These are phyloP conservation scores for Fraxinus platypoda DNA, from an alignment of 305 asterid species.

Conservation along the genomic window DNA sequence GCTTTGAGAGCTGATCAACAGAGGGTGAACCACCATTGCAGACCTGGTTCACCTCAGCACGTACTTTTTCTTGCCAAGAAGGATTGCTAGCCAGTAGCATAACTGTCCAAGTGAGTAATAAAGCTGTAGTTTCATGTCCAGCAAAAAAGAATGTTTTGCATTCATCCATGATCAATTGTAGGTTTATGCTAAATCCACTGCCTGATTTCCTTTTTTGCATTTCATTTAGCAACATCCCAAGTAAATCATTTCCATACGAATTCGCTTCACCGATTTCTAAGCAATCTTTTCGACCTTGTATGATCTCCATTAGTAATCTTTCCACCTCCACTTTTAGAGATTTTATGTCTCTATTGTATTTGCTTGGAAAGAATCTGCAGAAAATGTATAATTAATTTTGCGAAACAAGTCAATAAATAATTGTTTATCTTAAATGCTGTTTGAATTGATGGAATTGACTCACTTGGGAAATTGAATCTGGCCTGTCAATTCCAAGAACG, in stretches of 20 bases:
- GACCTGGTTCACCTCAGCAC: conserved; percentile 53
- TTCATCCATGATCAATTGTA: conserved; percentile 79
- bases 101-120: conserved; percentile 72
- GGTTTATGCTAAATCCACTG: conserved; percentile 46
- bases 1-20: conserved; percentile 60
- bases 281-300: conserved; percentile 66
- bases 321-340: conserved; percentile 72
- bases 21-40: conserved; percentile 49
- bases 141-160: conserved; percentile 84
- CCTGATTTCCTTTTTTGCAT: conserved; percentile 59
- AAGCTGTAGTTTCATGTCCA: conserved; percentile 83
- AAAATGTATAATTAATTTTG: background rate
- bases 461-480: conserved; percentile 19
- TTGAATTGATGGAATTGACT: background rate
- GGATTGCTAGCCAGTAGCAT: conserved; percentile 75
- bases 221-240: conserved; percentile 70
- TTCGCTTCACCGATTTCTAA: conserved; percentile 69
- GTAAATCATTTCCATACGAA: conserved; percentile 69
- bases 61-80: conserved; percentile 61
- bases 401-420: background rate
- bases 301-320: conserved; percentile 76
- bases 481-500: conserved; percentile 24
- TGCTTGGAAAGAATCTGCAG: conserved; percentile 77
- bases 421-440: background rate
- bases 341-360: conserved; percentile 81